Base-by-base conservation (phyloP, 805 yeast genomes). In the Schwanniomyces polymorphus region DNA sequence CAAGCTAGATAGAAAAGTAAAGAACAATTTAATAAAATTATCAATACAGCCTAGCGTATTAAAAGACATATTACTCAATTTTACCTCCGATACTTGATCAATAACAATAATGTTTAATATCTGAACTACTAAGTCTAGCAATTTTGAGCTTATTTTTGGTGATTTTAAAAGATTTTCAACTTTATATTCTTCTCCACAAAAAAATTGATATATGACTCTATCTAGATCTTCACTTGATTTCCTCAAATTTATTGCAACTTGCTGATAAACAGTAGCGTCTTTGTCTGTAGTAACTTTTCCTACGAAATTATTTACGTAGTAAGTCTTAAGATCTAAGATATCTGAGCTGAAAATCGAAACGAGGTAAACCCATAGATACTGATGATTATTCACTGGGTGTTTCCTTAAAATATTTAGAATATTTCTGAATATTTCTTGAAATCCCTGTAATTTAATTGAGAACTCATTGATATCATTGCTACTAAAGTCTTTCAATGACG, bases 331-430 rank as follows among this genome's bases (percentile, higher is more conserved):
- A 10, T 31, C 34, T 1, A 34, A 43, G 21, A 58, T 38, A 14
- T 37, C 41, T 1, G 34, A 25, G 7, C 47, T 40, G 23, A 59
- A 39, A 18, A 37, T 33, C 1, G 46, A 38, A 8, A 59, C 14
- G 5, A 43, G 39, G 6, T 47, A 42, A 8, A 63, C 27, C 68
- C 68, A 64, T 7, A 61, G 45, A n/a, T 46, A 40, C 18, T 52
- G 52, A 43, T 64, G 58, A 9, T 44, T 27, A 3, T 25, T 40
- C 4, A 53, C n/a, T 0, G 50, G 48, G 33, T 48, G 33, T n/a
- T 52, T 49, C 7, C 26, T 31, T 10, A 64, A 54, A 3, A 42
- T 17, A 17, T 49, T 35, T 14, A 42, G 43, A 5, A 51, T 44
- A 23, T 54, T 61, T 34, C 39, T 34, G 35, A 51, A 56, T 49